A percentile compares a stretch with the other conserved stretches of the same genome.
Conservation (phyloP, 768 basidiomycete species). For the Serendipita vermifera region DNA sequence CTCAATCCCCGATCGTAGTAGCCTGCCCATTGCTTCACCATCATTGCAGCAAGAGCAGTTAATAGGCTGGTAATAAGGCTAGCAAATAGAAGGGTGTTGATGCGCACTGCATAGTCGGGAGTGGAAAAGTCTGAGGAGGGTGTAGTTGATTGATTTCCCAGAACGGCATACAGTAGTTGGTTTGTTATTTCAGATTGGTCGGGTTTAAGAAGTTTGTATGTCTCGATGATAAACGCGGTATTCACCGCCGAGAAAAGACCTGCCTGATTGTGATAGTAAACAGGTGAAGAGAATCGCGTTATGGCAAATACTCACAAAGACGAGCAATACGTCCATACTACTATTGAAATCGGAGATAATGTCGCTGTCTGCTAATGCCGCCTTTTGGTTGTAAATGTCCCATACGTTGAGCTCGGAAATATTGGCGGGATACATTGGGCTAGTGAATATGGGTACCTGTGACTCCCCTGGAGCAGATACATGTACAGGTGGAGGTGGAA, state of each 20-base stretch:
- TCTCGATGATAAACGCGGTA: constrained; percentile 19
- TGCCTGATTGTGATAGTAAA: too few species aligned
- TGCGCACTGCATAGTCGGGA: constrained; percentile 28
- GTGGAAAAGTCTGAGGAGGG: background rate
- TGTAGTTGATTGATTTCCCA: background rate
- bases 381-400: too few species aligned
- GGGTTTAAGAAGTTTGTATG: constrained; percentile 16
- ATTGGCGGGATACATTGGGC: too few species aligned
- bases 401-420: too few species aligned
- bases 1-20: constrained; percentile 13
- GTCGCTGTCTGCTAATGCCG: too few species aligned
- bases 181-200: constrained; percentile 7
- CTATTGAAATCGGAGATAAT: too few species aligned
- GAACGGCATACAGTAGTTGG: constrained; percentile 1
- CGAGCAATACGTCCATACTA: too few species aligned
- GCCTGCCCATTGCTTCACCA: constrained; percentile 23
- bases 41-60: constrained; percentile 20
- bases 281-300: too few species aligned
- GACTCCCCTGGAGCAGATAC: too few species aligned
- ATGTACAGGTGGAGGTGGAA: too few species aligned
- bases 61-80: constrained; percentile 19
- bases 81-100: constrained; percentile 21
- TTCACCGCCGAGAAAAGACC: constrained; percentile 20
- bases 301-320: too few species aligned
- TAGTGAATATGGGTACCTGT: too few species aligned